A percentile compares a stretch with the other conserved stretches of the same genome.
These are phyloP conservation scores for Pelargonium myrrhifolium DNA, from an alignment of 441 rosid species.

Conservation along the genomic window DNA sequence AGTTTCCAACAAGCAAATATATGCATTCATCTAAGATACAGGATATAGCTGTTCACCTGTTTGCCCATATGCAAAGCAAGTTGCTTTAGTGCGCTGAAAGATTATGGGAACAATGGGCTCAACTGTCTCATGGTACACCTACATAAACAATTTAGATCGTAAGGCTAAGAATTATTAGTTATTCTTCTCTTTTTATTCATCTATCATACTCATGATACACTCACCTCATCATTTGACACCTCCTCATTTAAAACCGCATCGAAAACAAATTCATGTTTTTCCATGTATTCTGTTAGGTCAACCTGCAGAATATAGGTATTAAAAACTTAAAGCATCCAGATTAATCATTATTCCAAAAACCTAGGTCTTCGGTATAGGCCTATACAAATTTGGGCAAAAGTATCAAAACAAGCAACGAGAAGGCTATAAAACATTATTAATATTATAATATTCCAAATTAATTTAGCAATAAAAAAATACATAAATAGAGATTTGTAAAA, in stretches of 20 bases:
- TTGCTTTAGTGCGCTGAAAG: conserved; percentile 89
- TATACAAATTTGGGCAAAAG: not conserved
- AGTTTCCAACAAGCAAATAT: not conserved
- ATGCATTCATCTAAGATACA: not conserved
- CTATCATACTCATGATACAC: conserved; percentile 10
- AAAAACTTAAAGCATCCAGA: not conserved
- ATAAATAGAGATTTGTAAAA: not conserved
- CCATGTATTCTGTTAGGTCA: conserved; percentile 88
- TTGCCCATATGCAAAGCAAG: conserved; percentile 99
- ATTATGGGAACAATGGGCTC: conserved; percentile 95
- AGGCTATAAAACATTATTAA: not conserved
- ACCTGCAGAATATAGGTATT: conserved; percentile 51
- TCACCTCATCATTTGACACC: conserved; percentile 93
- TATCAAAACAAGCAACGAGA: not conserved
- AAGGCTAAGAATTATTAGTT: not conserved
- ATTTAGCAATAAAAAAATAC: not conserved
- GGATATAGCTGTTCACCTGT: conserved; percentile 47
- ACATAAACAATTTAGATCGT: conserved; percentile 17
- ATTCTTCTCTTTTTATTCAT: conserved; percentile 5
- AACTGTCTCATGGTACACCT: conserved; percentile 91
- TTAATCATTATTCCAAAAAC: not conserved
- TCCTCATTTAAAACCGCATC: conserved; percentile 91
- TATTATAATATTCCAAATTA: not conserved
- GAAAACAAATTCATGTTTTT: conserved; percentile 90
- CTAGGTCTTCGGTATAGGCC: not conserved